Evolutionary conservation across 768 basidiomycete genomes (phyloP).

Genomic region (Pholiota conissans): DNA sequence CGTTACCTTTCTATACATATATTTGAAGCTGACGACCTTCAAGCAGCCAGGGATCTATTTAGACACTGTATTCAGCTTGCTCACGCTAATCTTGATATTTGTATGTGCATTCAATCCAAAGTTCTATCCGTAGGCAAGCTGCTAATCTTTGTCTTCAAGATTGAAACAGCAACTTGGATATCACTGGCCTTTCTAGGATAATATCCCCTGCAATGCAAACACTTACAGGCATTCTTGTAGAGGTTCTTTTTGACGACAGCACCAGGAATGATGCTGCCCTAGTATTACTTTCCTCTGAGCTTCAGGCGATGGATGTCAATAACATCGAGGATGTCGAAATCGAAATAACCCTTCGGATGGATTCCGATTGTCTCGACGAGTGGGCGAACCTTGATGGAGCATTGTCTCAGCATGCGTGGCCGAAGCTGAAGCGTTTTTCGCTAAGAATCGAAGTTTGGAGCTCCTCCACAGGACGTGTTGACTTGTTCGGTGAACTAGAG

Average conservation of each 20-base stretch:
- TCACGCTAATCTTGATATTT: no score
- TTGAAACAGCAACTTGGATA: not conserved
- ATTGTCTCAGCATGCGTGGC: conserved; percentile 2
- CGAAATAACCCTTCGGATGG: not conserved
- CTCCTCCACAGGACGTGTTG: not conserved
- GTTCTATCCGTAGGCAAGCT: not conserved
- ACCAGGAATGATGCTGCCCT: not conserved
- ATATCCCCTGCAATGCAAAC: not conserved
- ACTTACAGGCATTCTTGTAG: not conserved
- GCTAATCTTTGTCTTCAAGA: not conserved
- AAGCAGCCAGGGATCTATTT: no score
- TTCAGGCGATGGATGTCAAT: not conserved
- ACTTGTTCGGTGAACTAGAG: not conserved
- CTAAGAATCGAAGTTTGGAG: not conserved
- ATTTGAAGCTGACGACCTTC: no score
- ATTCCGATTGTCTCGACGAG: not conserved
- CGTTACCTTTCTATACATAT: no score
- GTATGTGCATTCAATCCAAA: not conserved
- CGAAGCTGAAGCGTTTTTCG: conserved; percentile 4
- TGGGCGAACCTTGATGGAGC: conserved; percentile 9
- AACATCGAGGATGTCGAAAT: conserved; percentile 5
- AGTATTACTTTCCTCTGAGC: not conserved
- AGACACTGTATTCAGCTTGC: no score
- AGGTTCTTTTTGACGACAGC: not conserved
- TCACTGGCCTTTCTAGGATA: not conserved